Evolutionary conservation across 768 basidiomycete genomes (phyloP).

Genomic region (Cyclocybe cylindracea): DNA sequence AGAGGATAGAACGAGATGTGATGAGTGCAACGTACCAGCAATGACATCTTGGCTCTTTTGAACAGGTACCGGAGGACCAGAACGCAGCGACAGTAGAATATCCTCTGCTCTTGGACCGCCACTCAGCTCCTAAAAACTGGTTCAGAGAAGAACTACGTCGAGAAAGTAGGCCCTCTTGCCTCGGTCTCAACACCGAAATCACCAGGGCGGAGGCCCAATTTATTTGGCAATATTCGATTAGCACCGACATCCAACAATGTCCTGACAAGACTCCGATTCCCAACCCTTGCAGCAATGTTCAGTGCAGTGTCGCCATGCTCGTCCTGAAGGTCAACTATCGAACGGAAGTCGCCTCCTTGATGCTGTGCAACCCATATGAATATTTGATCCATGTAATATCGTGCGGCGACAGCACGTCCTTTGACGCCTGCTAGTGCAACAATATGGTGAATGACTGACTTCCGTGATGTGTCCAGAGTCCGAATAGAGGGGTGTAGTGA

Average conservation of each 20-base stretch:
- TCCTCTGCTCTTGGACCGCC: constrained; percentile 77
- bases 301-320: constrained; percentile 94
- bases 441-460: constrained; percentile 90
- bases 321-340: constrained; percentile 88
- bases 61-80: constrained; percentile 73
- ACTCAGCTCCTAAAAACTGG: constrained; percentile 56
- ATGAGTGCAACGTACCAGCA: constrained; percentile 46
- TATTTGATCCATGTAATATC: constrained; percentile 91
- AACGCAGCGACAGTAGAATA: constrained; percentile 70
- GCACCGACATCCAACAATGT: constrained; percentile 91
- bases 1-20: not conserved
- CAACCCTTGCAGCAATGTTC: constrained; percentile 93
- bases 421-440: constrained; percentile 89
- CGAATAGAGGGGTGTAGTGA: constrained; percentile 74
- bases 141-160: not conserved
- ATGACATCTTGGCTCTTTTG: constrained; percentile 91
- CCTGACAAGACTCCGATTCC: constrained; percentile 84
- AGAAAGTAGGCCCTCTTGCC: constrained; percentile 44
- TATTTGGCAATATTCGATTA: constrained; percentile 86
- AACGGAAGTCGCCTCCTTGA: constrained; percentile 74
- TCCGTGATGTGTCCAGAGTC: constrained; percentile 84
- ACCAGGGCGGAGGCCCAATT: constrained; percentile 87
- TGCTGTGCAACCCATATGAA: constrained; percentile 83
- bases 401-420: constrained; percentile 79
- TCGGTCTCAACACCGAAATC: constrained; percentile 96